Evolutionary conservation across 2,329 filamentous ascomycete genomes (phyloP).

Genomic region (Verticillium tricorpus): DNA sequence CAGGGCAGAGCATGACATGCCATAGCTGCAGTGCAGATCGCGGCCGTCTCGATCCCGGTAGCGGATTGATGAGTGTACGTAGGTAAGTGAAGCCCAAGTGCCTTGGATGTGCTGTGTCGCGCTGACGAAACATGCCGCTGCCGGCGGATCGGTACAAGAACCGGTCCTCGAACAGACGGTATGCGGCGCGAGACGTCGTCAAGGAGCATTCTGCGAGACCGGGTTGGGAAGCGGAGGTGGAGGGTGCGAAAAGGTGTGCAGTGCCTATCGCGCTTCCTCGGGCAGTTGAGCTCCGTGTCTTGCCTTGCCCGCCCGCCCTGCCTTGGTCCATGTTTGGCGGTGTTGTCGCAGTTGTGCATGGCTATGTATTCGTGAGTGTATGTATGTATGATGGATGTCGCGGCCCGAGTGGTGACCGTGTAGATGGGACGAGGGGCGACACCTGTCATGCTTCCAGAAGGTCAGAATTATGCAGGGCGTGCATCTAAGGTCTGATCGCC

Average conservation of each 20-base stretch:
- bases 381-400: too few species aligned
- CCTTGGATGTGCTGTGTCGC: background rate
- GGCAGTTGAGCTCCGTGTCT: background rate
- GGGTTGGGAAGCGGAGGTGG: background rate
- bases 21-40: conserved; percentile 3
- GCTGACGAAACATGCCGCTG: background rate
- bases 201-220: background rate
- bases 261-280: background rate
- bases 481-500: background rate
- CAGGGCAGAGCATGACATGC: background rate
- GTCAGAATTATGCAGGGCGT: background rate
- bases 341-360: background rate
- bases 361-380: too few species aligned
- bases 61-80: background rate
- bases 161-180: background rate
- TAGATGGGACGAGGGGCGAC: background rate
- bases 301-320: background rate
- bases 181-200: background rate
- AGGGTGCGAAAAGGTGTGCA: background rate
- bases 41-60: conserved; percentile 10
- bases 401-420: background rate
- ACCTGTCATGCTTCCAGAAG: background rate
- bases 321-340: too few species aligned
- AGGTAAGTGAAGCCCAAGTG: too few species aligned
- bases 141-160: background rate